Conservation (phyloP, 2,329 filamentous ascomycete genomes). For the Stagonosporopsis cucurbitacearum region DNA sequence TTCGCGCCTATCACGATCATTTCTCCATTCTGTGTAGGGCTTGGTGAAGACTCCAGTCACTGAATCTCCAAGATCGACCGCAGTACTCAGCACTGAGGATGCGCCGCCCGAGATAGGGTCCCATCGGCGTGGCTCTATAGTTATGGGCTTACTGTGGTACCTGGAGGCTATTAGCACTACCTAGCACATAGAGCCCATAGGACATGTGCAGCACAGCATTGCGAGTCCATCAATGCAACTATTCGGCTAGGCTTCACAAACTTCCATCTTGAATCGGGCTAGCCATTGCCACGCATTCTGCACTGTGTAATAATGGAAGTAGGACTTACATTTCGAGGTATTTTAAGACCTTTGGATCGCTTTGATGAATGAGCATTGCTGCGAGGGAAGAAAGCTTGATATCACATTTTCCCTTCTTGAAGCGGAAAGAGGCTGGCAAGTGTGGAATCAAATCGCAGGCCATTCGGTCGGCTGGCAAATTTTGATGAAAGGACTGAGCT, state of each 20-base stretch:
- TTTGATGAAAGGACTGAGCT: conserved; percentile 55
- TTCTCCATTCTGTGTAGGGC: conserved; percentile 20
- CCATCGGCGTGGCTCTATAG: conserved; percentile 49
- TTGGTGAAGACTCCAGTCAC: conserved; percentile 61
- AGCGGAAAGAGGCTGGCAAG: neutral
- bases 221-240: neutral
- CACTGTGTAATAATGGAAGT: neutral
- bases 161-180: conserved; percentile 11
- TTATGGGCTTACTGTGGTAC: conserved; percentile 27
- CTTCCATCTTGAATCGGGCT: neutral
- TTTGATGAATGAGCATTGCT: neutral
- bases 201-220: neutral
- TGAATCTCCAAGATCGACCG: conserved; percentile 64
- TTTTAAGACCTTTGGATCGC: neutral
- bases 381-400: neutral
- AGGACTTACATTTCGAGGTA: neutral
- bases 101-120: conserved; percentile 71
- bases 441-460: neutral
- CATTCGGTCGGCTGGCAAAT: neutral
- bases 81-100: conserved; percentile 62
- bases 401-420: neutral
- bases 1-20: conserved; percentile 13
- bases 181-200: neutral
- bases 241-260: too few species aligned
- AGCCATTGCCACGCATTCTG: neutral